A percentile compares a stretch with the other conserved stretches of the same genome.
Evolutionary conservation across 2,329 filamentous ascomycete species (phyloP).

Genomic region (Trichoderma semiorbis): DNA sequence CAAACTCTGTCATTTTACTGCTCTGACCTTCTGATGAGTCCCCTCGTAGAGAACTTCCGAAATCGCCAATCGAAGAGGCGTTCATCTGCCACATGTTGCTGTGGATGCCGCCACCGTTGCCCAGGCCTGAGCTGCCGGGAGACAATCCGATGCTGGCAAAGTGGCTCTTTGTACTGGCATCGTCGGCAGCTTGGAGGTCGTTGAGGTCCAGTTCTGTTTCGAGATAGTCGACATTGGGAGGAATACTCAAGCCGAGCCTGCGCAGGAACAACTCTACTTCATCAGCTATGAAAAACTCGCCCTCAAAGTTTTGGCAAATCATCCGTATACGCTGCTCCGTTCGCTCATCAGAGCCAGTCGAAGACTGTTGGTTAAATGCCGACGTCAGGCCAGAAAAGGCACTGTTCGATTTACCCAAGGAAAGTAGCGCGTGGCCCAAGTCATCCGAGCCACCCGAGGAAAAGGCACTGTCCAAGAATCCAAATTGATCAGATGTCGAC

Average conservation of each 20-base stretch:
- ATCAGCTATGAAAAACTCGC: constrained; percentile 72
- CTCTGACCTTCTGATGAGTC: constrained; percentile 2
- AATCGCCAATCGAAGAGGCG: background rate
- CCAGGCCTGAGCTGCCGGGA: background rate
- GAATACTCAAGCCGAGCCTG: constrained; percentile 59
- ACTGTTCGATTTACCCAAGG: constrained; percentile 24
- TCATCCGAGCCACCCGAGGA: constrained; percentile 1
- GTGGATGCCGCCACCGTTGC: background rate
- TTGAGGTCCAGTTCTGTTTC: constrained; percentile 52
- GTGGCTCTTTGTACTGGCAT: background rate
- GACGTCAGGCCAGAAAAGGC: constrained; percentile 38
- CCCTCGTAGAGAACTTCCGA: background rate
- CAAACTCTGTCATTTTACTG: background rate
- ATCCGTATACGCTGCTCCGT: constrained; percentile 49
- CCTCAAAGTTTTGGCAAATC: constrained; percentile 61
- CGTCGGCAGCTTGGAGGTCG: constrained; percentile 32
- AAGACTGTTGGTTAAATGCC: constrained; percentile 43
- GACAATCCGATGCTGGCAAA: background rate
- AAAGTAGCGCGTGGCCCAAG: background rate
- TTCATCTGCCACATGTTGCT: constrained; percentile 3
- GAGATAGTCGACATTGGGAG: constrained; percentile 57
- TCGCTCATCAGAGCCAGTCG: constrained; percentile 39
- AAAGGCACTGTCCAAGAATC: constrained; percentile 42
- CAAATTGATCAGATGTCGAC: constrained; percentile 65
- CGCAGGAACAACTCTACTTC: constrained; percentile 74